These are phyloP conservation scores for Blastocystis sp. DNA, from an alignment of 352 stramenopile genomes.

Conservation along the genomic window DNA sequence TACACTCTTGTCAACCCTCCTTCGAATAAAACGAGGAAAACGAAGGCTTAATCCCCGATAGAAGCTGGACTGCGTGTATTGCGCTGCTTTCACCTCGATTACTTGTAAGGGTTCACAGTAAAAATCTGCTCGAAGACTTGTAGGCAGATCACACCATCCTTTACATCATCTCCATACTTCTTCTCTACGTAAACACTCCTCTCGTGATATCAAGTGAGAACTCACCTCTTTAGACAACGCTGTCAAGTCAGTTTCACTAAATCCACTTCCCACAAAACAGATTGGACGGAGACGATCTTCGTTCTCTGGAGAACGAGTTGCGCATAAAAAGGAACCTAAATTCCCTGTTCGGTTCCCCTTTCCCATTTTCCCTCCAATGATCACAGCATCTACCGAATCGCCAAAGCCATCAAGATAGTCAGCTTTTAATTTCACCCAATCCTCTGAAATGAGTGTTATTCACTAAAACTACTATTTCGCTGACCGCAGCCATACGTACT, in stretches of 20 bases:
- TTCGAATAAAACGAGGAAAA: slow-evolving; percentile 30
- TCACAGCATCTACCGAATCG: slow-evolving; percentile 21
- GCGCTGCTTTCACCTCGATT: slow-evolving; percentile 11
- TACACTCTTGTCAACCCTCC: neutral
- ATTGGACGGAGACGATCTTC: neutral
- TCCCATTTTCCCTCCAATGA: slow-evolving; percentile 17
- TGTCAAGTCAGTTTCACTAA: neutral
- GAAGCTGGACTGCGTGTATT: neutral
- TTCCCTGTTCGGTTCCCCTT: neutral
- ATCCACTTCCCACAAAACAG: slow-evolving; percentile 39
- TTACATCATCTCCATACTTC: neutral
- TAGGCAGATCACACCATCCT: neutral
- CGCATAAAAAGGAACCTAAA: slow-evolving; percentile 44
- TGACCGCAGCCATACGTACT: neutral
- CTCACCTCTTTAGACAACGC: neutral
- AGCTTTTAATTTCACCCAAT: slow-evolving; percentile 55
- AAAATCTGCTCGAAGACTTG: neutral
- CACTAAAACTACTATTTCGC: neutral
- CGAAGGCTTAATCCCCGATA: neutral
- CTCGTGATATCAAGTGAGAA: neutral
- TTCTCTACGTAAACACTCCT: neutral
- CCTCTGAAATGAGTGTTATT: neutral
- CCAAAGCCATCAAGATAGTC: slow-evolving; percentile 18
- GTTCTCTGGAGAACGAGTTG: neutral
- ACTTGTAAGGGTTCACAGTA: neutral